These are phyloP conservation scores for Verticillium albo-atrum DNA, from an alignment of 2,329 filamentous ascomycete species.

Conservation along the genomic window DNA sequence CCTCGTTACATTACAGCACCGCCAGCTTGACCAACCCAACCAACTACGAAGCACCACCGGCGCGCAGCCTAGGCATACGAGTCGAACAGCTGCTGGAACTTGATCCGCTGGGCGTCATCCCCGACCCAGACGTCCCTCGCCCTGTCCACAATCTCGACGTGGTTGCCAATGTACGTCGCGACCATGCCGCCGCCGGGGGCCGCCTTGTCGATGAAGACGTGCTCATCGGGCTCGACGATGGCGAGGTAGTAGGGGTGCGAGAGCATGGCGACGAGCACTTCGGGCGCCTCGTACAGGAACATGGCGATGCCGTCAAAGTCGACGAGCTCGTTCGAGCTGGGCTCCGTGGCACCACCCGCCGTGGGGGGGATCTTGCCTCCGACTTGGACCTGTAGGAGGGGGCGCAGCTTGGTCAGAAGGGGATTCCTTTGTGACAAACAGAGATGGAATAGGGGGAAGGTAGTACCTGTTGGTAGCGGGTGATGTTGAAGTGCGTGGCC, in stretches of 20 bases:
- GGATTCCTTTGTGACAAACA: too few relatives aligned
- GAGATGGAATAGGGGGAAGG: conserved; percentile 1
- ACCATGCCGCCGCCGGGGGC: conserved; percentile 21
- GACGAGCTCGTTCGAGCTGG: conserved; percentile 13
- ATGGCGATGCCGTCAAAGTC: conserved; percentile 24
- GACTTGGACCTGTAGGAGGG: conserved; percentile 16
- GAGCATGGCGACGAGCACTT: conserved; percentile 17
- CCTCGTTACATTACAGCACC: too few relatives aligned
- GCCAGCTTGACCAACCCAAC: too few relatives aligned
- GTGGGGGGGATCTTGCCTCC: conserved; percentile 20
- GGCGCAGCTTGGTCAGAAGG: neutral
- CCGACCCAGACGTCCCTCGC: conserved; percentile 19
- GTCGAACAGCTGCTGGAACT: conserved; percentile 19
- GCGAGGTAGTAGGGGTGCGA: conserved; percentile 22
- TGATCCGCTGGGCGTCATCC: conserved; percentile 5
- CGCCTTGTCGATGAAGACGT: conserved; percentile 21
- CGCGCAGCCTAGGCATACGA: neutral
- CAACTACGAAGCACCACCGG: neutral
- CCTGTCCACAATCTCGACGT: conserved; percentile 18
- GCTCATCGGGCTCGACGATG: conserved; percentile 23
- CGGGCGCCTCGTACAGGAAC: conserved; percentile 19
- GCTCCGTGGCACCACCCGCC: conserved; percentile 10
- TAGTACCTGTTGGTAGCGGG: conserved; percentile 22
- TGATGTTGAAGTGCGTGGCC: conserved; percentile 20
- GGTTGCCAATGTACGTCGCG: conserved; percentile 17